Evolutionary conservation across 495 filamentous ascomycete species (phyloP), one percentile per base, ranked within the genome.

Genomic region (Hyaloscypha hepaticicola): DNA sequence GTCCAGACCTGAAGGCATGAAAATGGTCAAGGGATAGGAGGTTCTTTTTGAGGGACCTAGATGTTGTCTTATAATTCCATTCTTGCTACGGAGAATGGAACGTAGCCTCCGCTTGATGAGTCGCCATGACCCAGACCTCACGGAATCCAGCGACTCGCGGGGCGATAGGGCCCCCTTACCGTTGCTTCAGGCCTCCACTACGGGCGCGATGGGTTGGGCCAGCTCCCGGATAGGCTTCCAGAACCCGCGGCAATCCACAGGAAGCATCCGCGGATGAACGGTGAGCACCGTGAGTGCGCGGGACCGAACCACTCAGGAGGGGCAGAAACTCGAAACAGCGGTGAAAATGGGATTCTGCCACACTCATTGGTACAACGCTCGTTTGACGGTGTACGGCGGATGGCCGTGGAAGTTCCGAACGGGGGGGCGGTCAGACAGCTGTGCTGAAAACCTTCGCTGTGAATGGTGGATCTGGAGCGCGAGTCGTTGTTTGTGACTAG

Each of bases 361-460:
- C 50, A 26, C n/a, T 19, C 8, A 53, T 53, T 25, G 50, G 38
- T 25, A 16, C 27, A 41, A 26, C 4, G 57, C 14, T 28, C 7
- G 33, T 4, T 21, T 22, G 12, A 11, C 8, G 24, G 57, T 26
- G 24, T 22, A 22, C 19, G 57, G 53, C 33, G 26, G 56, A 24
- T 26, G 34, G 41, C 24, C 1, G 8, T 14, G 21, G 26, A 50
- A 1, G 22, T 27, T 60, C 45, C 58, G 31, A 24, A 6, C 27
- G 6, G 33, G 16, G 29, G 27, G 58, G 60, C 60, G 60, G 60
- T 62, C 48, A 62, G 59, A 31, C 22, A 9, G 31, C 33, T 11
- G 41, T 50, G 34, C 31, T 60, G 57, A 60, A 60, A 6, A 6
- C 31, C 31, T 16, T 14, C 12, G 21, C 57, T 60, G 31, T 60